Percentiles rank a stretch among this genome's conserved stretches.
Evolutionary conservation across 805 yeast species (phyloP).

Genomic region (Cyberlindnera euphorbiae): DNA sequence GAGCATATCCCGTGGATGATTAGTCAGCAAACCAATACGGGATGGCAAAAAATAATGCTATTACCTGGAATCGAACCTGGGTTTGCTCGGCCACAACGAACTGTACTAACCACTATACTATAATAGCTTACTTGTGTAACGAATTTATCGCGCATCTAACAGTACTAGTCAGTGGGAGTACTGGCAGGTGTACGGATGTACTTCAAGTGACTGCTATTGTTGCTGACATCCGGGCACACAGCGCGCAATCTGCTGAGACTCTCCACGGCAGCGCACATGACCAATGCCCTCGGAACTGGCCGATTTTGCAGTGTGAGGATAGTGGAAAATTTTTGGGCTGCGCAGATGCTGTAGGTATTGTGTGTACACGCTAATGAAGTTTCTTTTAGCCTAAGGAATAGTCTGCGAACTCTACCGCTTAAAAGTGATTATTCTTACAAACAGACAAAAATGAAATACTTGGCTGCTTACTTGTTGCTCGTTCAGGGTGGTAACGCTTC

Average conservation of each 20-base stretch:
- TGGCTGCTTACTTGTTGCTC: constrained; percentile 90
- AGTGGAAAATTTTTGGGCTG: constrained; percentile 21
- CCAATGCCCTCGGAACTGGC: neutral
- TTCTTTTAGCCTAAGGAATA: constrained; percentile 52
- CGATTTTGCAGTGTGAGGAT: neutral
- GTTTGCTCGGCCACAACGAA: constrained; percentile 71
- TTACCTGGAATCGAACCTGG: constrained; percentile 72
- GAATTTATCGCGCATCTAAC: too few relatives aligned
- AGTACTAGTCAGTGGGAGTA: too few relatives aligned
- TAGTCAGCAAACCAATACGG: too few relatives aligned
- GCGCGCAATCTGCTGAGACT: too few relatives aligned
- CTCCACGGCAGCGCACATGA: constrained; percentile 1
- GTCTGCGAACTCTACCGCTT: constrained; percentile 67
- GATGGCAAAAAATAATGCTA: constrained; percentile 44
- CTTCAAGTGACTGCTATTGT: constrained; percentile 1
- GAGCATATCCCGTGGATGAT: too few relatives aligned
- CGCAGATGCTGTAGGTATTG: neutral
- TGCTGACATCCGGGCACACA: neutral
- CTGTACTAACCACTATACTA: constrained; percentile 69
- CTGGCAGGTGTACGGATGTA: neutral
- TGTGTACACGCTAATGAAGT: neutral
- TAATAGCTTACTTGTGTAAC: constrained; percentile 27
- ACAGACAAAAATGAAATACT: constrained; percentile 66
- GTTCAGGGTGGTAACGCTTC: constrained; percentile 81
- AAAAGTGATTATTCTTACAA: constrained; percentile 69